phyloP scores from a whole-genome alignment of 257 asterid genomes.

The Solanum corneliomulleri region DNA sequence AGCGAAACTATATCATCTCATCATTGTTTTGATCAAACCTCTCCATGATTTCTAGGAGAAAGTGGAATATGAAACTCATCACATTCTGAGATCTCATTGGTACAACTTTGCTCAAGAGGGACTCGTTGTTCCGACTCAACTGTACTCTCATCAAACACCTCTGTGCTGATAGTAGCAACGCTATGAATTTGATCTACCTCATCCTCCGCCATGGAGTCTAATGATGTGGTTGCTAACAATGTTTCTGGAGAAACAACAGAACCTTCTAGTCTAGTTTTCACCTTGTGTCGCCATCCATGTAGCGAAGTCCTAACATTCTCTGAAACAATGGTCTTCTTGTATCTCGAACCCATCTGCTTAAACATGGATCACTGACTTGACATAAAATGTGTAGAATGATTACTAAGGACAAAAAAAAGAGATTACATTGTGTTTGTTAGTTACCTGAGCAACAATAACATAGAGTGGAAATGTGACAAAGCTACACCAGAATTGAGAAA shows the following conservation, averaged over 20 bases:
- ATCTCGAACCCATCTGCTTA: conserved; percentile 87
- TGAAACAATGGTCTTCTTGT: conserved; percentile 68
- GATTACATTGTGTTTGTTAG: not conserved
- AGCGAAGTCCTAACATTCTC: conserved; percentile 71
- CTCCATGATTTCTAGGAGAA: not conserved
- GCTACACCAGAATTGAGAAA: conserved; percentile 96
- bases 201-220: conserved; percentile 18
- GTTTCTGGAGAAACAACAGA: conserved; percentile 1
- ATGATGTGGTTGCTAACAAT: conserved; percentile 19
- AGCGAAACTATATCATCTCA: not conserved
- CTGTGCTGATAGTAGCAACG: not conserved
- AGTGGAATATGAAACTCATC: not conserved
- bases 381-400: not conserved
- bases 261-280: conserved; percentile 32
- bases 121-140: not conserved
- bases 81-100: not conserved
- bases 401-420: not conserved
- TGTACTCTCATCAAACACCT: not conserved
- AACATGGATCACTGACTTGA: not conserved
- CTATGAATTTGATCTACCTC: not conserved
- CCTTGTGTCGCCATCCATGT: conserved; percentile 70
- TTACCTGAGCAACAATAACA: conserved; percentile 71
- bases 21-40: not conserved
- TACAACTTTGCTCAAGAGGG: not conserved
- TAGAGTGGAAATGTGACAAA: conserved; percentile 95